These are phyloP conservation scores for Fusarium musae DNA, from an alignment of 2,329 filamentous ascomycete species.

Conservation along the genomic window DNA sequence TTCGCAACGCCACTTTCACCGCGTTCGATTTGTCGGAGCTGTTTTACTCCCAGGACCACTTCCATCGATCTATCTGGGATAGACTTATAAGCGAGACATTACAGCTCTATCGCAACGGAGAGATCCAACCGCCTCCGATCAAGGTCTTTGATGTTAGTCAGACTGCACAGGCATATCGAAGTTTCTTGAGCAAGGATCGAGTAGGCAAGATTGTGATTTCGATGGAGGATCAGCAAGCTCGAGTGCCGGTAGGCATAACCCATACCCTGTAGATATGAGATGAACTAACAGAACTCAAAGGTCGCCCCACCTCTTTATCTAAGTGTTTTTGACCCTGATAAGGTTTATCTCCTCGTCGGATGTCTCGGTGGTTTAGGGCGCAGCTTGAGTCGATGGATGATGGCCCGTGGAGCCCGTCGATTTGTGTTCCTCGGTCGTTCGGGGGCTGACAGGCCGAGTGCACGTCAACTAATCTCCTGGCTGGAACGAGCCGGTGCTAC, in stretches of 20 bases:
- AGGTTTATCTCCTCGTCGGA: neutral
- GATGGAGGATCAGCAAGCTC: neutral
- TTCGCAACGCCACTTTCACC: neutral
- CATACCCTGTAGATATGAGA: fast-evolving
- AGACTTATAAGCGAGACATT: neutral
- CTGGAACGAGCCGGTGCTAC: neutral
- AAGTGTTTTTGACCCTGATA: neutral
- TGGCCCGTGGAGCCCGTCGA: neutral
- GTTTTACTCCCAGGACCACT: neutral
- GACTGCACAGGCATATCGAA: neutral
- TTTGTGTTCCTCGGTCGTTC: neutral
- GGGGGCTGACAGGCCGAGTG: neutral
- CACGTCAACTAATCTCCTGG: neutral
- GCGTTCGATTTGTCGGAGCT: neutral
- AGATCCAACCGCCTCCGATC: neutral
- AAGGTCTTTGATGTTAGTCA: neutral
- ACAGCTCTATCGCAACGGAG: neutral
- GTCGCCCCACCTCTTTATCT: neutral
- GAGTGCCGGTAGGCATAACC: neutral
- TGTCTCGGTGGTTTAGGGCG: neutral
- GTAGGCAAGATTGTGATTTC: neutral
- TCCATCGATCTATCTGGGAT: neutral
- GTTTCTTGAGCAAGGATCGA: neutral
- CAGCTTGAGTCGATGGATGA: neutral
- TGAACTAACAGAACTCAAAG: neutral